Base-by-base conservation (phyloP, 257 asterid genomes). In the Perilla frutescens region DNA sequence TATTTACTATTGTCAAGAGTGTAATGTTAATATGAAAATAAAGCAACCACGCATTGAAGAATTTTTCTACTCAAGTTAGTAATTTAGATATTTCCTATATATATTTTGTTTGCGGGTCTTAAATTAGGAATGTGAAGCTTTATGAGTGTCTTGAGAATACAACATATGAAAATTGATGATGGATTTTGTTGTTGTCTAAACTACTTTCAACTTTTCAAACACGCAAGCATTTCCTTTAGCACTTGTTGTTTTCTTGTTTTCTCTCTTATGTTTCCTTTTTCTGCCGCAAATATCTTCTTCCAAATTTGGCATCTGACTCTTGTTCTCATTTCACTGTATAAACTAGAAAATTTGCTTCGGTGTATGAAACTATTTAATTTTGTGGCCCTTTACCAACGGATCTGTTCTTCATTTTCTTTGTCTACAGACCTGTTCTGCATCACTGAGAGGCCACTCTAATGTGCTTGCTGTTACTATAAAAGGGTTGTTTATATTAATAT, bases 301-400 rank as follows among this genome's bases (percentile, higher is more conserved):
- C 48, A 39, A 12, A 9, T 36, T 59, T 9, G 15, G 73, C 62
- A 36, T 53, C 26, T 1, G 26, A 37, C 36, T 14, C n/a, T 56
- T 40, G 41, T 58, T 44, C 66, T 34, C 66, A 13, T 15, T 31
- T 71, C 68, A 57, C 68, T 70, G n/a, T 55, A 13, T 41, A 47
- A 45, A 20, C 53, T 9, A 37, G 58, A 32, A 15, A 44, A 60
- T 61, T 2, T 47, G 59, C 39, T 7, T 47, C 36, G 14, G 14
- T 45, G 51, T 26, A 6, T 32, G 26, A 51, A 73, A 47, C 64
- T 48, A 49, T 50, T 37, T 57, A n/a, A 6, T 49, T 7, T 39
- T 36, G 26, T 26, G 43, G 29, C 26, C 32, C 31, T 69, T 26
- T 12, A 68, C 26, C 41, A 15, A 20, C 34, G 49, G 49, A 53